phyloP scores from a whole-genome alignment of 1,284 basidiomycete species.

The Cerrena zonata region DNA sequence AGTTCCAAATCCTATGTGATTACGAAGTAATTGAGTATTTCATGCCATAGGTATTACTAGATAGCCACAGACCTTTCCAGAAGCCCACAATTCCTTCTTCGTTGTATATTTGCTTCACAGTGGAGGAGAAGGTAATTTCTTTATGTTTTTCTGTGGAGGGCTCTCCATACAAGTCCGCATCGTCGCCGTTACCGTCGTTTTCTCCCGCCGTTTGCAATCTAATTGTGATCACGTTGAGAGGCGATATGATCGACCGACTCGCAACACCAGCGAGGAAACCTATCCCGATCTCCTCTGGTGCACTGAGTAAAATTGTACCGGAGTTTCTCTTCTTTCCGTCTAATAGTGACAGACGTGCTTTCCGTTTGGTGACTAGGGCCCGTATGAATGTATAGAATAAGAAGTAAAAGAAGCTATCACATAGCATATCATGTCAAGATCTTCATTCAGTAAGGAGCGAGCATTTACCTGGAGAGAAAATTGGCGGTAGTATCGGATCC shows the following conservation, averaged over 20 bases:
- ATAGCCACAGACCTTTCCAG: slow-evolving; percentile 41
- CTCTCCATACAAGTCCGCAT: slow-evolving; percentile 10
- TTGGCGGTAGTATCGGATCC: slow-evolving; percentile 47
- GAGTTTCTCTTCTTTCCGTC: slow-evolving; percentile 9
- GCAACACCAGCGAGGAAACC: slow-evolving; percentile 51
- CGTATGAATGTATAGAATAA: slow-evolving; percentile 31
- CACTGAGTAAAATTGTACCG: slow-evolving; percentile 21
- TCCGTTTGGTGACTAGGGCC: slow-evolving; percentile 19
- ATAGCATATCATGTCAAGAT: background rate
- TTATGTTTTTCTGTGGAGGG: background rate
- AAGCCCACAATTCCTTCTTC: slow-evolving; percentile 46
- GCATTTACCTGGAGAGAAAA: slow-evolving; percentile 47
- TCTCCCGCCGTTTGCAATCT: slow-evolving; percentile 45
- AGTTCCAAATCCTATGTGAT: slow-evolving; percentile 45
- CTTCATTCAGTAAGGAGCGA: background rate
- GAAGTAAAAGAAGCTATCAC: slow-evolving; percentile 38
- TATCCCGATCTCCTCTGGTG: slow-evolving; percentile 43
- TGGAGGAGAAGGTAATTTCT: no score
- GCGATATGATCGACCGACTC: slow-evolving; percentile 48
- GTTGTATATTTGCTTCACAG: slow-evolving; percentile 40
- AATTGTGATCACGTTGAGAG: slow-evolving; percentile 47
- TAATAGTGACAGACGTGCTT: slow-evolving; percentile 6
- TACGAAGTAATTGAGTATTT: no score
- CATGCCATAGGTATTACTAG: background rate
- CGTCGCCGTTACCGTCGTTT: slow-evolving; percentile 26